Evolutionary conservation across 106 monocot genomes (phyloP), one percentile per base, ranked within the genome.

Genomic region (Dendrobium chrysotoxum): DNA sequence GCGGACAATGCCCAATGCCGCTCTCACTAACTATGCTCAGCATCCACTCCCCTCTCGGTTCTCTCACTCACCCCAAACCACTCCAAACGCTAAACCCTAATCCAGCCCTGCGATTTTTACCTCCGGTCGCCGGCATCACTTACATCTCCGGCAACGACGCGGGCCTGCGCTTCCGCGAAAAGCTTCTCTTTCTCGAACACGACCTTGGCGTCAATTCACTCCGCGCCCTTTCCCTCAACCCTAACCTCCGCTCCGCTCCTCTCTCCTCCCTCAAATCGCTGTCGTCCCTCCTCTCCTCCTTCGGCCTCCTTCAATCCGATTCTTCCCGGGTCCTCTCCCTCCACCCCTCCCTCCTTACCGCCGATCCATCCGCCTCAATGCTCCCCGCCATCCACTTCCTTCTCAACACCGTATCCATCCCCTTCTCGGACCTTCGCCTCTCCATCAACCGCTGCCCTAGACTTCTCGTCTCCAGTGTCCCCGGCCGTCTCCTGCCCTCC

Each of bases 391-490:
- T 87, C 80, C 40, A 31, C 70, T 91, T 92, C 84, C 92, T 89
- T 67, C 75, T 83, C 46, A 58, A 66, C 81, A 40, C 77, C 64
- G 87, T 55, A 55, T 86, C 47, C 81, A 57, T 91, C 84, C 88
- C 88, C 25, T 82, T 57, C 64, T 70, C 73, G 26, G 58, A 79
- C 21, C 40, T 93, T 45, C 87, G 87, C 81, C 39, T 21, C 8
- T 75, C 92, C 78, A 67, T 92, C 64, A 47, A 79, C 75, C 87
- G 90, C 55, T 92, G 92, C 72, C 92, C 95, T 45, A 87, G 92
- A 53, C 85, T 95, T 47, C 92, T 95, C 54, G 80, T 87, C 65
- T 86, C 87, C 80, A 79, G 78, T 75, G 92, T 95, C 61, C 73
- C 79, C 54, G 17, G 9, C 28, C 95, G 86, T 84, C 95, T 92